A percentile compares a stretch with the other conserved stretches of the same genome.
Evolutionary conservation across 129 eudicot species (phyloP).

Genomic region (Arctium lappa): DNA sequence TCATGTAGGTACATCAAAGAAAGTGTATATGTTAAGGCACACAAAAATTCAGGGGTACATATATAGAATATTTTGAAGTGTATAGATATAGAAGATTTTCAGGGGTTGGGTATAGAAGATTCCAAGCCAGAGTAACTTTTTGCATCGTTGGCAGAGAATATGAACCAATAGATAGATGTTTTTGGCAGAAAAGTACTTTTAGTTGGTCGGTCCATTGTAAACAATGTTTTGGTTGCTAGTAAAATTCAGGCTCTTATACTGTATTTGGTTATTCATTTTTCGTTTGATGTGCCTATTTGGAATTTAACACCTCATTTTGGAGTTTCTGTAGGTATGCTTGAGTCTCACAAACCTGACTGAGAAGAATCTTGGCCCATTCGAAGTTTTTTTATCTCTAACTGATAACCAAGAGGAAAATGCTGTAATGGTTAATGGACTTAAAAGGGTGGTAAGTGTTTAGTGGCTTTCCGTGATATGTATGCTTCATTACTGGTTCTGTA

Average conservation of each 20-base stretch:
- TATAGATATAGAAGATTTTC: too few relatives aligned
- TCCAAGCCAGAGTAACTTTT: too few relatives aligned
- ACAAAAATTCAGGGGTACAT: too few relatives aligned
- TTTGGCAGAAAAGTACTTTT: too few relatives aligned
- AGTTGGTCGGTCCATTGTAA: too few relatives aligned
- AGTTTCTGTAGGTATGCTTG: slow-evolving; percentile 58
- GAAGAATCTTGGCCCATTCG: slow-evolving; percentile 77
- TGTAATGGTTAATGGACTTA: slow-evolving; percentile 75
- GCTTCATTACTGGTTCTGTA: background rate
- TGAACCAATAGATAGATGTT: too few relatives aligned
- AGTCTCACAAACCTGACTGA: slow-evolving; percentile 76
- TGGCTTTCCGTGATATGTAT: slow-evolving; percentile 10
- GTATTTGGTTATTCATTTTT: background rate
- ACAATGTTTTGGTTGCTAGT: too few relatives aligned
- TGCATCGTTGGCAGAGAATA: too few relatives aligned
- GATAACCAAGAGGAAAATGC: slow-evolving; percentile 70
- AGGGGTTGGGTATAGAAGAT: too few relatives aligned
- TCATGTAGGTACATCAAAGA: too few relatives aligned
- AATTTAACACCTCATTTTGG: slow-evolving; percentile 6
- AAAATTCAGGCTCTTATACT: background rate
- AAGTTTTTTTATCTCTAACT: slow-evolving; percentile 57
- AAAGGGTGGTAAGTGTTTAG: slow-evolving; percentile 53
- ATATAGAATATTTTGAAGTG: too few relatives aligned
- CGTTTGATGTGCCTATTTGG: background rate
- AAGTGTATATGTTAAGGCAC: too few relatives aligned